Base-by-base conservation (phyloP, 495 filamentous ascomycete genomes). In the Aspergillus nanangensis region DNA sequence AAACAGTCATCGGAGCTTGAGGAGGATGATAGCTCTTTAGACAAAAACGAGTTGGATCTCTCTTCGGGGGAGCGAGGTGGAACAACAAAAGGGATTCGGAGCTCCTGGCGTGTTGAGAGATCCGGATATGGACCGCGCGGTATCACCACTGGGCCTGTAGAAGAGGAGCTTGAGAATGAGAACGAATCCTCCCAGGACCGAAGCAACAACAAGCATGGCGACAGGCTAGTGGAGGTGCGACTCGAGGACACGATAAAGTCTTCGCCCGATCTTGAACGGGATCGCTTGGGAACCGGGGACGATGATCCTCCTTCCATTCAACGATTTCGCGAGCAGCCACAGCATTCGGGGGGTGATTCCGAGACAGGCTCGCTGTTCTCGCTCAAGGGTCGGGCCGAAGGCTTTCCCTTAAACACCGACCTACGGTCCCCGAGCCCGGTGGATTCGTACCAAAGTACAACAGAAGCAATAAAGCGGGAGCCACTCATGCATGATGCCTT, bases 261-360 rank as follows among this genome's bases (percentile, higher is more conserved):
- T 32, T 59, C 56, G 45, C 60, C 70, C 43, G 65, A 75, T 35
- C 50, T 62, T 22, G 74, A 82, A 23, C 70, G 71, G 25, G 72
- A 74, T 47, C 79, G 82, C 5, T 78, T 82, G 8, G 75, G 76
- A 80, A 48, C 66, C 81, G 43, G 71, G 69, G 51, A 66, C 75
- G 81, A 86, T 41, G 77, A 82, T 29, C 86, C 90, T n/a, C 87
- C 91, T 17, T 81, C 90, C 8, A 87, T 95, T 51, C 93, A 97
- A 56, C 79, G 85, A 49, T 95, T 96, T 62, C 69, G 83, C 47
- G 78, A 74, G 53, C 63, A 68, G 27, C 75, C 80, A 2, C 55
- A 58, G 22, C 47, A 57, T 22, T 62, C 45, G 19, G 57, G 52
- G 34, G 56, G 61, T 31, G 50, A 48, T 40, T 64, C 68, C 29